A percentile compares a stretch with the other conserved stretches of the same genome.
Conservation (phyloP, 257 asterid genomes). For the Ajuga chamaepitys region DNA sequence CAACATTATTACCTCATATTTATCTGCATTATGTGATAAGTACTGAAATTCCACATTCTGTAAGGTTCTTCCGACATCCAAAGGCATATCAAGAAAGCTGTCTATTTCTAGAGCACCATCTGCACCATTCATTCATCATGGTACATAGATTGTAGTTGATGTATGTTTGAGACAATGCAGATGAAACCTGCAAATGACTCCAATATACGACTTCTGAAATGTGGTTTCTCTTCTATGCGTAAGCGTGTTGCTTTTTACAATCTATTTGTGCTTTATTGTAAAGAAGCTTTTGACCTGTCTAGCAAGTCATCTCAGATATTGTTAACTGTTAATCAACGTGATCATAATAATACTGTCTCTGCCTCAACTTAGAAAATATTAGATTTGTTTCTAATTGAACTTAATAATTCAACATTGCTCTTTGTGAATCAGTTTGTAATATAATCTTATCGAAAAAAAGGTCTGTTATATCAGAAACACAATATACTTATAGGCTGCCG, state of each 20-base stretch:
- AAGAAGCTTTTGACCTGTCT: background rate
- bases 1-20: background rate
- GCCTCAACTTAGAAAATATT: background rate
- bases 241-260: background rate
- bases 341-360: background rate
- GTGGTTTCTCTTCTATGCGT: background rate
- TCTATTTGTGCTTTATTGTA: background rate
- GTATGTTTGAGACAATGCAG: background rate
- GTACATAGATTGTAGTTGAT: background rate
- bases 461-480: background rate
- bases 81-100: background rate
- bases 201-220: background rate
- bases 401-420: background rate
- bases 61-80: background rate
- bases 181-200: background rate
- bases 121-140: background rate
- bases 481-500: background rate
- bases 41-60: background rate
- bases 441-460: too few relatives aligned
- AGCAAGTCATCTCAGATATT: background rate
- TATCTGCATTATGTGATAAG: background rate
- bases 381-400: too few relatives aligned
- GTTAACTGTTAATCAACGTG: background rate
- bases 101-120: too few relatives aligned
- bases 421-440: background rate